Evolutionary conservation across 1,284 basidiomycete species (phyloP).

Genomic region (Austropuccinia psidii): DNA sequence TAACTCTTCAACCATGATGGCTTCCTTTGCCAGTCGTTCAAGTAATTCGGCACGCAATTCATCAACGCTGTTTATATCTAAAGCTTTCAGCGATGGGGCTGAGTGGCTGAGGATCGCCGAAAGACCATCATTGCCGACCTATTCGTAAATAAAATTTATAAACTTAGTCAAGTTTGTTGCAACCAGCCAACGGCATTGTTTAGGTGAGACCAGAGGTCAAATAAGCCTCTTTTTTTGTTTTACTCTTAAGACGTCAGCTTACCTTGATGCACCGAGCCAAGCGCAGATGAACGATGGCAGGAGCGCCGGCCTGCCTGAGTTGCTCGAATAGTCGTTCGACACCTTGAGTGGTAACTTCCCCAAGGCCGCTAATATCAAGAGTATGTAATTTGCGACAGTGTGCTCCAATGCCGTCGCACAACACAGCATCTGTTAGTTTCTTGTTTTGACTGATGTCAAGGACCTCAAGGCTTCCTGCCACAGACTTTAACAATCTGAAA

Average conservation of each 20-base stretch:
- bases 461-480: conserved; percentile 48
- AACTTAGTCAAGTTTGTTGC: conserved; percentile 47
- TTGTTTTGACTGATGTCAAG: conserved; percentile 60
- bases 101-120: conserved; percentile 64
- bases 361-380: conserved; percentile 58
- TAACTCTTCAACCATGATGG: conserved; percentile 56
- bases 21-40: conserved; percentile 47
- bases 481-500: conserved; percentile 42
- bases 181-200: no score
- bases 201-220: neutral
- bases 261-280: conserved; percentile 35
- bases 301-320: neutral
- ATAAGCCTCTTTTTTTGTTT: neutral
- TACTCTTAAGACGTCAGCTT: neutral
- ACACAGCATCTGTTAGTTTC: conserved; percentile 55
- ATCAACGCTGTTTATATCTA: conserved; percentile 65
- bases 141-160: no score
- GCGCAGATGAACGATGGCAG: conserved; percentile 20
- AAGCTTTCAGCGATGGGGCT: conserved; percentile 55
- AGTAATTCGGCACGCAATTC: conserved; percentile 48
- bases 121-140: conserved; percentile 58
- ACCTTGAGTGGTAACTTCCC: conserved; percentile 51
- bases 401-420: conserved; percentile 59
- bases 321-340: conserved; percentile 39
- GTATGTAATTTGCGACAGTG: conserved; percentile 55